Base-by-base conservation (phyloP, 2,329 filamentous ascomycete species). In the Exserohilum rostratum region DNA sequence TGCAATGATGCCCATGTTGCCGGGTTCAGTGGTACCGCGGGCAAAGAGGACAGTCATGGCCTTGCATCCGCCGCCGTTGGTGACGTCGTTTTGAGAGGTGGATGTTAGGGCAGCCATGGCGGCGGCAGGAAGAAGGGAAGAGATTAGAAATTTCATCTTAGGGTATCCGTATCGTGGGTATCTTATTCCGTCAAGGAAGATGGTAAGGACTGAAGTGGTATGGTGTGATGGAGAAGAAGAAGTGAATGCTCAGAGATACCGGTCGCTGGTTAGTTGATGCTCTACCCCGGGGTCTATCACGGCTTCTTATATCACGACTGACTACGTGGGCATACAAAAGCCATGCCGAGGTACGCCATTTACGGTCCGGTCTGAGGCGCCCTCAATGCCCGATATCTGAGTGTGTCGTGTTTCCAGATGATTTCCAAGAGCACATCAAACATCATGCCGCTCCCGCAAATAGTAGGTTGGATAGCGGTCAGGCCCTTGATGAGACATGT, bases 31-130 rank as follows among this genome's bases (percentile, higher is more conserved):
- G 3, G 83, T 84, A 7, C 83, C 83, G 15, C 83, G 79, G n/a
- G 83, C 83, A 60, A 82, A 85, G 61, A 86, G 79, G 46, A 85
- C 69, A 6, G 82, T 85, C 57, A 82, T 76, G 29, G 74, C 65
- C 30, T 77, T 78, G 69, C 80, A 82, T 40, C 50, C 62, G n/a
- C 61, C 54, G 39, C 65, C 62, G 37, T 61, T 62, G 15, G 53
- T 67, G 33, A 73, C 55, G 43, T 73, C 70, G 46, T 69, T 70
- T 39, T 70, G 64, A 0, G 61, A 66, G 10, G 30, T 50, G 20
- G 58, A 65, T 13, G 47, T 61, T n/a, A 72, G 60, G 27, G 61
- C 65, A 9, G 64, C 61, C 6, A 57, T 53, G 15, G 55, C 45
- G 13, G 63, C 34, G 11, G 61, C 50, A 1, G 55, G 35, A 3